Percentiles rank a stretch among this genome's conserved stretches.
phyloP scores from a whole-genome alignment of 306 rosid species.

The Vigna angularis region DNA sequence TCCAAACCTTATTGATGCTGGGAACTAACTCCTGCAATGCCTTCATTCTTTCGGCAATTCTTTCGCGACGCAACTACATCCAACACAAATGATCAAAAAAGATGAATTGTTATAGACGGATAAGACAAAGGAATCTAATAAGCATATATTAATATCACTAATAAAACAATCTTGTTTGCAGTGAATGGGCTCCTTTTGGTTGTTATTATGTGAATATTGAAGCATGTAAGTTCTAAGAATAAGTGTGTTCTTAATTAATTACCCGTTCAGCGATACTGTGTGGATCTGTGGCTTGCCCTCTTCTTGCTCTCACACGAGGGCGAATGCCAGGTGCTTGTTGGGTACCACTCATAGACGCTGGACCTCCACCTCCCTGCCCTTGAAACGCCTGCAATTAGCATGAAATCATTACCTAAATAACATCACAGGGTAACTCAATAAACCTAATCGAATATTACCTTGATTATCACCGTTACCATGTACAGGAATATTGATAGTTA shows the following conservation, averaged over 20 bases:
- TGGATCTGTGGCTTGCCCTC: slow-evolving; percentile 99
- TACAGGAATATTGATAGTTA: background rate
- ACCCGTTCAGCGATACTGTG: slow-evolving; percentile 98
- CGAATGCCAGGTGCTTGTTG: slow-evolving; percentile 75
- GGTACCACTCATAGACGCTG: slow-evolving; percentile 45
- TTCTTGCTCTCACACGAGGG: slow-evolving; percentile 94
- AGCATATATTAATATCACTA: background rate
- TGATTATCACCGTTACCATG: background rate
- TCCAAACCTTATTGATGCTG: slow-evolving; percentile 81
- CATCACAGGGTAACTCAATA: slow-evolving; percentile 12
- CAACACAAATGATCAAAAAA: slow-evolving; percentile 32
- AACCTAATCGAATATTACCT: background rate
- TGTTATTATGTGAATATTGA: background rate
- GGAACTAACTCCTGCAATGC: slow-evolving; percentile 98
- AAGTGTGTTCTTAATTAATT: slow-evolving; percentile 40
- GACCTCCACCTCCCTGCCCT: slow-evolving; percentile 53
- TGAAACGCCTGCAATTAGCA: slow-evolving; percentile 57
- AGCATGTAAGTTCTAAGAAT: background rate
- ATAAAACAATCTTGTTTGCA: background rate
- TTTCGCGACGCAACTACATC: slow-evolving; percentile 90
- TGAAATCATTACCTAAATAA: slow-evolving; percentile 19
- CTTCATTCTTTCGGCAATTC: slow-evolving; percentile 99
- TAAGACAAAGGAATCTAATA: background rate
- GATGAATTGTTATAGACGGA: background rate
- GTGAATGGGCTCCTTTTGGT: background rate